Evolutionary conservation across 176 grass and related monocot genomes (phyloP).

Genomic region (Oryza officinalis): DNA sequence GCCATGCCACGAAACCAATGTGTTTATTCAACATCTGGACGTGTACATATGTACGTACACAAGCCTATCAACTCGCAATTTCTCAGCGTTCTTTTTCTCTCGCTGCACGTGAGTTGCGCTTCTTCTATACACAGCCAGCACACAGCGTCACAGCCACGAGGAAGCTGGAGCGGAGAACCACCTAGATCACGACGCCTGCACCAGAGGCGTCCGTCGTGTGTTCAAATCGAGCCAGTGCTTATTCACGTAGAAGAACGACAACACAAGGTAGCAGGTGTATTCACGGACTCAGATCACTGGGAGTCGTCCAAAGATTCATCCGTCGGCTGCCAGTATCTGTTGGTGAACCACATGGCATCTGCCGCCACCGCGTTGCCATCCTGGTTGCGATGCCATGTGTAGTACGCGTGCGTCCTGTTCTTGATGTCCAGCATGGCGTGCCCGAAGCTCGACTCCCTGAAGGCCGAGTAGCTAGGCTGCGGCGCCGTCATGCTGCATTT

Average conservation of each 20-base stretch:
- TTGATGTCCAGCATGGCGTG: constrained; percentile 93
- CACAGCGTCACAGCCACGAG: not conserved
- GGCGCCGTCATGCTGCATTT: constrained; percentile 73
- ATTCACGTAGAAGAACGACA: not conserved
- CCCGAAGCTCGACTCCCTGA: constrained; percentile 93
- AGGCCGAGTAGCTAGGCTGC: constrained; percentile 90
- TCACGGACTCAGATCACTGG: constrained; percentile 1
- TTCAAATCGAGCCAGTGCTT: not conserved
- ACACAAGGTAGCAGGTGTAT: not conserved
- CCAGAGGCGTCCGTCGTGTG: not conserved
- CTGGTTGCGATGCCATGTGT: constrained; percentile 86
- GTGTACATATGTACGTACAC: not conserved
- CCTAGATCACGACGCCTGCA: not conserved
- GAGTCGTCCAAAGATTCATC: constrained; percentile 47
- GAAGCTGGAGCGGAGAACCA: not conserved
- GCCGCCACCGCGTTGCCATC: constrained; percentile 63
- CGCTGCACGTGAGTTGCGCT: not conserved
- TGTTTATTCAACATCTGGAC: not conserved
- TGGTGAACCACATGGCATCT: constrained; percentile 82
- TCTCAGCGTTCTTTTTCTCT: not conserved
- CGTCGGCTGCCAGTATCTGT: constrained; percentile 63
- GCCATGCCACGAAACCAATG: not conserved
- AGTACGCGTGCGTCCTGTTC: constrained; percentile 90
- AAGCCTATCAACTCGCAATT: not conserved
- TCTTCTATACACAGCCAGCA: not conserved